These are phyloP conservation scores for Lactifluus rugatus DNA, from an alignment of 768 basidiomycete genomes.

Conservation along the genomic window DNA sequence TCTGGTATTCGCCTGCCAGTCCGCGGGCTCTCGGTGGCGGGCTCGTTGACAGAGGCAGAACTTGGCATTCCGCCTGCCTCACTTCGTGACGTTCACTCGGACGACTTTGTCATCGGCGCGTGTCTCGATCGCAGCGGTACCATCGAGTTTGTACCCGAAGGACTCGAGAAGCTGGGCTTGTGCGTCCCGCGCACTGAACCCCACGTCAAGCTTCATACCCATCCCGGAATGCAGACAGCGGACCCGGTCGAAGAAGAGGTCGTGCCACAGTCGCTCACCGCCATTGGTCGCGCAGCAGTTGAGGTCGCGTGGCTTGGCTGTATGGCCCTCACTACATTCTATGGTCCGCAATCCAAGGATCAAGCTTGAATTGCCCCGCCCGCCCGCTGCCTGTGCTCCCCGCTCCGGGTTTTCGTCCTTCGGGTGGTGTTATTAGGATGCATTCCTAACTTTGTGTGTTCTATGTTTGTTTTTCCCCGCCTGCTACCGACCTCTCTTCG, in stretches of 20 bases:
- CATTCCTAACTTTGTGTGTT: too few relatives aligned
- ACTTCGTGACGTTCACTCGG: constrained; percentile 29
- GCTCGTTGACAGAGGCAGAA: constrained; percentile 39
- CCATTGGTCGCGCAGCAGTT: constrained; percentile 40
- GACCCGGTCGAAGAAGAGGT: constrained; percentile 35
- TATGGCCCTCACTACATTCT: constrained; percentile 39
- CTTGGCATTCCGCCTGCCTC: constrained; percentile 27
- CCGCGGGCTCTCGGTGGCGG: constrained; percentile 57
- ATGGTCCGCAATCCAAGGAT: not conserved
- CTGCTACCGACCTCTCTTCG: not conserved
- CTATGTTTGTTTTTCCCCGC: not conserved
- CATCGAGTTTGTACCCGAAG: constrained; percentile 74
- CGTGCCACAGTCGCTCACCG: constrained; percentile 37
- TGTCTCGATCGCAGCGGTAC: constrained; percentile 56
- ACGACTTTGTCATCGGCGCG: constrained; percentile 45
- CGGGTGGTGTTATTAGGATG: too few relatives aligned
- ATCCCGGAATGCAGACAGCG: constrained; percentile 25
- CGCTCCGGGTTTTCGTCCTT: not conserved
- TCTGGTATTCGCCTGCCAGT: constrained; percentile 67
- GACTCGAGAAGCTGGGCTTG: constrained; percentile 65
- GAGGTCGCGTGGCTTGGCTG: constrained; percentile 50
- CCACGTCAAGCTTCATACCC: not conserved
- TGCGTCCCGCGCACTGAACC: constrained; percentile 28
- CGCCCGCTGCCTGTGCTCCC: not conserved
- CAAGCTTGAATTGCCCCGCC: not conserved